Conservation (phyloP, 345 rosid species). For the Mercurialis annua region DNA sequence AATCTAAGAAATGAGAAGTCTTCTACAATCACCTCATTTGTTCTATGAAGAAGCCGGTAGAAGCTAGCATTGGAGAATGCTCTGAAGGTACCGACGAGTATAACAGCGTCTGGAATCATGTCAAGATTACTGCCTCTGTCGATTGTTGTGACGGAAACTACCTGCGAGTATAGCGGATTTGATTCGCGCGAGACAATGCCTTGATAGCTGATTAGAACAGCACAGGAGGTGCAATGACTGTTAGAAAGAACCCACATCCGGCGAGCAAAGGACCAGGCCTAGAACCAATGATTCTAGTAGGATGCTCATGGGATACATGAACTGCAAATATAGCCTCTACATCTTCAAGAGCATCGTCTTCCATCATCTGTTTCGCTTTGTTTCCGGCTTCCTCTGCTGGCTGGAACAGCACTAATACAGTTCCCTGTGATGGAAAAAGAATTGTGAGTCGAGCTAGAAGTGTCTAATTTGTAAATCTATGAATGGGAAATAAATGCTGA, state of each 20-base stretch:
- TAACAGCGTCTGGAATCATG: conserved; percentile 47
- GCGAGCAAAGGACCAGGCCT: conserved; percentile 86
- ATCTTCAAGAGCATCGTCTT: conserved; percentile 65
- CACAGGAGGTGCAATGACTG: conserved; percentile 62
- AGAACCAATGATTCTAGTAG: conserved; percentile 74
- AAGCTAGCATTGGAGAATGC: conserved; percentile 76
- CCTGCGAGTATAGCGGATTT: conserved; percentile 81
- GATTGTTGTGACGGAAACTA: conserved; percentile 73
- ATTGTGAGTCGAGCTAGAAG: too few species aligned
- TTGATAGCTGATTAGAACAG: conserved; percentile 73
- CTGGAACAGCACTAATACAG: conserved; percentile 76
- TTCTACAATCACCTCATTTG: conserved; percentile 89
- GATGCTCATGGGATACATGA: conserved; percentile 78
- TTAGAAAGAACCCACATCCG: conserved; percentile 85
- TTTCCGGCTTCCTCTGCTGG: conserved; percentile 98
- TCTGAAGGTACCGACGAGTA: conserved; percentile 71
- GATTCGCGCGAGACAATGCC: conserved; percentile 88
- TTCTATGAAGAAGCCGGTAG: conserved; percentile 59
- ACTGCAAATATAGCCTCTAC: conserved; percentile 78
- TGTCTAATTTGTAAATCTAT: too few species aligned
- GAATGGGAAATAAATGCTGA: too few species aligned
- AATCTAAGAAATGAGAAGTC: conserved; percentile 65
- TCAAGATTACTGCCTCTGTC: conserved; percentile 56
- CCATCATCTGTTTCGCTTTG: conserved; percentile 80
- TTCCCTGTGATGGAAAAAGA: conserved; percentile 56